phyloP scores from a whole-genome alignment of 2,329 filamentous ascomycete genomes.

The Xylaria multiplex region DNA sequence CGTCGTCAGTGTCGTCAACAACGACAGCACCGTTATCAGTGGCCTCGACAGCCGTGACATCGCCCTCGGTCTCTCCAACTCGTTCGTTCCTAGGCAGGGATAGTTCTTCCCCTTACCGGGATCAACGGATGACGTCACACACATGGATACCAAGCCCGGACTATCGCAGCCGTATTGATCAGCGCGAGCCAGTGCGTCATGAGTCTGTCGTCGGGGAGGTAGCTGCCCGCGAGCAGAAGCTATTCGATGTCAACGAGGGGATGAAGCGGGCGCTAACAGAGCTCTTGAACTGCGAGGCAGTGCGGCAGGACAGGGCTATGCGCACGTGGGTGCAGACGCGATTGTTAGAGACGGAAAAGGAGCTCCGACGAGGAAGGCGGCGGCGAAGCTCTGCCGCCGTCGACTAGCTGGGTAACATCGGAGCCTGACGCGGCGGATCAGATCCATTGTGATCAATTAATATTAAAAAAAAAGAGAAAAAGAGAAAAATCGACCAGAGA shows the following conservation, averaged over 20 bases:
- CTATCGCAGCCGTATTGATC: slow-evolving; percentile 23
- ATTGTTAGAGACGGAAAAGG: slow-evolving; percentile 69
- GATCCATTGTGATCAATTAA: no score
- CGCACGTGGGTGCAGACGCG: slow-evolving; percentile 68
- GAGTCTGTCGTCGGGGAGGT: slow-evolving; percentile 61
- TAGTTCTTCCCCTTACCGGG: slow-evolving; percentile 50
- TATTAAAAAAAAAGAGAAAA: neutral
- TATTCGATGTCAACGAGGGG: slow-evolving; percentile 67
- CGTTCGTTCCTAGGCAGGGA: slow-evolving; percentile 63
- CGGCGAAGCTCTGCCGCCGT: slow-evolving; percentile 54
- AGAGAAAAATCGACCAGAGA: neutral
- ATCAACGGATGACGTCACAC: slow-evolving; percentile 42
- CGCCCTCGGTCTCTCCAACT: slow-evolving; percentile 69
- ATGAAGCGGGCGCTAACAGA: slow-evolving; percentile 71
- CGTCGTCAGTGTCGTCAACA: slow-evolving; percentile 39
- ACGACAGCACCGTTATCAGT: slow-evolving; percentile 3
- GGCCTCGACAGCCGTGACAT: slow-evolving; percentile 52
- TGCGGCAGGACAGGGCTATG: slow-evolving; percentile 61
- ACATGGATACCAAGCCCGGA: slow-evolving; percentile 37
- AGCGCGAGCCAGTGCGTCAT: slow-evolving; percentile 56
- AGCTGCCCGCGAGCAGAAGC: slow-evolving; percentile 62
- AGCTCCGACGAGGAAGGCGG: slow-evolving; percentile 64
- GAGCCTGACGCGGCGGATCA: neutral
- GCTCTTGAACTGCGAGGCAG: slow-evolving; percentile 68
- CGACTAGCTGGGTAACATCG: slow-evolving; percentile 35